Percentiles rank a stretch among this genome's conserved stretches.
Conservation (phyloP, 179 eudicot genomes). For the Heliamphora pulchella region DNA sequence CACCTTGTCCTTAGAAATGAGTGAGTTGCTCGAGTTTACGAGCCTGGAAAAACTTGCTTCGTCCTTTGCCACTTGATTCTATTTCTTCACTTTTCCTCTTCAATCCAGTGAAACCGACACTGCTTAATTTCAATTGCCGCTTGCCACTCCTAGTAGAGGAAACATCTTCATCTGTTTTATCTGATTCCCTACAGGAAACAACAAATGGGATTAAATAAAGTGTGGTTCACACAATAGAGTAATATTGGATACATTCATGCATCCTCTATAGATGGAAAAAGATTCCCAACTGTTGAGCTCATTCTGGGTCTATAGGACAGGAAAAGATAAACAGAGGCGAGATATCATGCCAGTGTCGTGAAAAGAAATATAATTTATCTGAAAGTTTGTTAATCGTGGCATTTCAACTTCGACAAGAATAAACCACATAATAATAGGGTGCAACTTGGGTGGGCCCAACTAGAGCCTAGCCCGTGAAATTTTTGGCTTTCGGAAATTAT, state of each 20-base stretch:
- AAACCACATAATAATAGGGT: no score
- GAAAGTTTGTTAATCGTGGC: neutral
- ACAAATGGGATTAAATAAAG: neutral
- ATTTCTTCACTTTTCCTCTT: slow-evolving; percentile 73
- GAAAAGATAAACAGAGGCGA: neutral
- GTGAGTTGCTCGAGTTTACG: slow-evolving; percentile 79
- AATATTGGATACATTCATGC: neutral
- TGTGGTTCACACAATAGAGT: no score
- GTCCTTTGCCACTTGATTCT: slow-evolving; percentile 84
- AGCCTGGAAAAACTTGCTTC: slow-evolving; percentile 85
- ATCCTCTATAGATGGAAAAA: neutral
- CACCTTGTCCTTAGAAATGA: slow-evolving; percentile 48
- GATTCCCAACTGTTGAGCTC: neutral
- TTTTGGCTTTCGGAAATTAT: no score
- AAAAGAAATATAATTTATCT: neutral
- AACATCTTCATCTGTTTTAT: slow-evolving; percentile 55
- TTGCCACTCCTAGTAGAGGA: slow-evolving; percentile 45
- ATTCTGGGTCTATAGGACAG: neutral
- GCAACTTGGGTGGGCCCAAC: no score
- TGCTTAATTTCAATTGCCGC: slow-evolving; percentile 60
- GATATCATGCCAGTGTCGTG: neutral
- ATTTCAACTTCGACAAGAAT: no score
- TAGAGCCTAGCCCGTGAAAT: no score
- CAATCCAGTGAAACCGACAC: slow-evolving; percentile 61
- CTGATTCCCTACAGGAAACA: slow-evolving; percentile 57